These are phyloP conservation scores for Coprinopsis strossmayeri DNA, from an alignment of 768 basidiomycete species.

Conservation along the genomic window DNA sequence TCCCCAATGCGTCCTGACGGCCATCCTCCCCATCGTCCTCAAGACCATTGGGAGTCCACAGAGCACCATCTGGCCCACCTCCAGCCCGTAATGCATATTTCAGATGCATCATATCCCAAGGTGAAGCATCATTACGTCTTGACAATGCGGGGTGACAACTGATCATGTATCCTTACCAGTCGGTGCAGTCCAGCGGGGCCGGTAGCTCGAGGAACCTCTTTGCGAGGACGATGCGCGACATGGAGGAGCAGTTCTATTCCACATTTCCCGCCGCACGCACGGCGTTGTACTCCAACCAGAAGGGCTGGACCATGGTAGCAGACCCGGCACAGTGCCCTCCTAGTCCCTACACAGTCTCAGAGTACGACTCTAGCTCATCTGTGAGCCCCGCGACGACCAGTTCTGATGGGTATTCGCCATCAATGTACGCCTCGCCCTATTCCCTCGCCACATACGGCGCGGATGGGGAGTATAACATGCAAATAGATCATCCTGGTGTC, in stretches of 20 bases:
- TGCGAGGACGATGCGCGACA: conserved; percentile 29
- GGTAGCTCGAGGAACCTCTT: conserved; percentile 5
- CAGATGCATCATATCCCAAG: neutral
- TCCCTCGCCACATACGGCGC: no score
- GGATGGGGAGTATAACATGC: no score
- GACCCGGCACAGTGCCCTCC: neutral
- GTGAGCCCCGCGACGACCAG: neutral
- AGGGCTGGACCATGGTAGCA: no score
- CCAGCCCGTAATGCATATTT: neutral
- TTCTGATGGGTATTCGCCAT: no score
- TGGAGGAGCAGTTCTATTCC: conserved; percentile 32
- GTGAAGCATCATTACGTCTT: neutral
- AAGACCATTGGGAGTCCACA: neutral
- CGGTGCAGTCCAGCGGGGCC: neutral
- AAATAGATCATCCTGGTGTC: no score
- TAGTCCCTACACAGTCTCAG: neutral
- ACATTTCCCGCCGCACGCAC: conserved; percentile 15
- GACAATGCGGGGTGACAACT: neutral
- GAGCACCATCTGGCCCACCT: neutral
- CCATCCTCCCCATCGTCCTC: neutral
- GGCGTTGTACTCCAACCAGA: neutral
- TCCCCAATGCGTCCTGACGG: neutral
- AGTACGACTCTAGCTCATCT: neutral
- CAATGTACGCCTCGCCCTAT: no score
- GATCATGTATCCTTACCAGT: neutral